A percentile compares a stretch with the other conserved stretches of the same genome.
Conservation (phyloP, 441 rosid genomes). For the Melastoma candidum region DNA sequence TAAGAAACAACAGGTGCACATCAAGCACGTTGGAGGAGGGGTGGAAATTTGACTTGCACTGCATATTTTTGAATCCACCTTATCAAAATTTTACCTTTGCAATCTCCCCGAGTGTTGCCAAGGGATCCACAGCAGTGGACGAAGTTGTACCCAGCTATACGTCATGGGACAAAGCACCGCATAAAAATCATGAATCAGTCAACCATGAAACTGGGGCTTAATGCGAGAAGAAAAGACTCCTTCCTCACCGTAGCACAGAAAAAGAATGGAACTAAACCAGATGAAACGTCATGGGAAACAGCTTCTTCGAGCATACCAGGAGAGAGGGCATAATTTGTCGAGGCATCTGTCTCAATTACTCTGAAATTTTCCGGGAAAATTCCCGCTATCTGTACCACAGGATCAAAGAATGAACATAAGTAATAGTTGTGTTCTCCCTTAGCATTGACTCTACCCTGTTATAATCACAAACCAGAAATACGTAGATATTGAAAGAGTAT, state of each 20-base stretch:
- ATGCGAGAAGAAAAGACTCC: background rate
- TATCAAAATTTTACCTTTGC: slow-evolving; percentile 40
- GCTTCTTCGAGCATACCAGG: slow-evolving; percentile 45
- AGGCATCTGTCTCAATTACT: slow-evolving; percentile 52
- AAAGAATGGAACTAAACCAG: slow-evolving; percentile 68
- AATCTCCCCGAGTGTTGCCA: slow-evolving; percentile 48
- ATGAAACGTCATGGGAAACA: slow-evolving; percentile 51
- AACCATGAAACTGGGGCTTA: no score
- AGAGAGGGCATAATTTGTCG: slow-evolving; percentile 52
- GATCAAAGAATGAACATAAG: background rate
- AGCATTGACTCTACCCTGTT: background rate
- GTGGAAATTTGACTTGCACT: background rate
- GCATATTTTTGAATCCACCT: slow-evolving; percentile 2
- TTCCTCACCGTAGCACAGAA: slow-evolving; percentile 66
- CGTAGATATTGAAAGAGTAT: slow-evolving; percentile 6
- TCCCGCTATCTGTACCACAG: slow-evolving; percentile 52
- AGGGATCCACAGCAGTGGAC: slow-evolving; percentile 77
- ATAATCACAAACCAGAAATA: background rate
- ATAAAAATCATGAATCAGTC: background rate
- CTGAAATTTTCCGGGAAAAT: slow-evolving; percentile 61
- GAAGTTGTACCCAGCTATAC: slow-evolving; percentile 91
- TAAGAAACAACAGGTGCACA: background rate
- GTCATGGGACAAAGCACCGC: background rate
- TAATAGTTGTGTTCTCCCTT: background rate
- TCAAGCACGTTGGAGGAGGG: background rate